Conservation (phyloP, 192 early-diverging fungal genomes). For the Chytriomyces confervae region DNA sequence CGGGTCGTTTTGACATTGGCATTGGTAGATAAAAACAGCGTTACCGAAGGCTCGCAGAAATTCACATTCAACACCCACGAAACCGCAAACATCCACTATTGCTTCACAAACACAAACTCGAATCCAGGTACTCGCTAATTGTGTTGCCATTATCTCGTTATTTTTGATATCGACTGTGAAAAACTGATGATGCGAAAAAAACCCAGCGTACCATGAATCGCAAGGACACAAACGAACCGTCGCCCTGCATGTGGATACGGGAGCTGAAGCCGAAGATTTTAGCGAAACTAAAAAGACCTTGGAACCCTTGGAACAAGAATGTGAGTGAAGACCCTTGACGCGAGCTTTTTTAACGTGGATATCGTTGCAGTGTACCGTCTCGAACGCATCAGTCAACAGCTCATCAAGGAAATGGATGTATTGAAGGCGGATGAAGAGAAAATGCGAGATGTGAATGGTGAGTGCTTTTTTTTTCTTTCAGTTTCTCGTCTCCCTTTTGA, state of each 20-base stretch:
- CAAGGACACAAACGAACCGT: conserved; percentile 66
- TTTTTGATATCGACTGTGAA: no score
- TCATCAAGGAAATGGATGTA: conserved; percentile 85
- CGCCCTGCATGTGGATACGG: conserved; percentile 80
- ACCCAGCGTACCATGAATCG: conserved; percentile 35
- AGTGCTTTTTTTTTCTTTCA: not conserved
- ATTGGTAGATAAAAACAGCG: conserved; percentile 54
- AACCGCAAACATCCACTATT: conserved; percentile 83
- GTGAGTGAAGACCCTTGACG: no score
- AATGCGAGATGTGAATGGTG: conserved; percentile 90
- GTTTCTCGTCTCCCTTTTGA: not conserved
- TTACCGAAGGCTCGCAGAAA: conserved; percentile 66
- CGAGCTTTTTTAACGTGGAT: no score
- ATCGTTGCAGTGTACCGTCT: conserved; percentile 62
- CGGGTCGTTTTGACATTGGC: not conserved
- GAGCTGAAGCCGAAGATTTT: conserved; percentile 83
- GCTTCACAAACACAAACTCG: conserved; percentile 70
- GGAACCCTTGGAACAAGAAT: conserved; percentile 86
- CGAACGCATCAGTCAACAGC: conserved; percentile 76
- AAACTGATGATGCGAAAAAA: no score
- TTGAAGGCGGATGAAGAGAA: conserved; percentile 79
- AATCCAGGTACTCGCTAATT: conserved; percentile 13
- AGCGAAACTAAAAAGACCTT: conserved; percentile 78
- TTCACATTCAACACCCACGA: conserved; percentile 83
- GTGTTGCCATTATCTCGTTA: no score